A percentile compares a stretch with the other conserved stretches of the same genome.
phyloP scores from a whole-genome alignment of 1,284 basidiomycete species.

The Cystobasidiaceae sp. region DNA sequence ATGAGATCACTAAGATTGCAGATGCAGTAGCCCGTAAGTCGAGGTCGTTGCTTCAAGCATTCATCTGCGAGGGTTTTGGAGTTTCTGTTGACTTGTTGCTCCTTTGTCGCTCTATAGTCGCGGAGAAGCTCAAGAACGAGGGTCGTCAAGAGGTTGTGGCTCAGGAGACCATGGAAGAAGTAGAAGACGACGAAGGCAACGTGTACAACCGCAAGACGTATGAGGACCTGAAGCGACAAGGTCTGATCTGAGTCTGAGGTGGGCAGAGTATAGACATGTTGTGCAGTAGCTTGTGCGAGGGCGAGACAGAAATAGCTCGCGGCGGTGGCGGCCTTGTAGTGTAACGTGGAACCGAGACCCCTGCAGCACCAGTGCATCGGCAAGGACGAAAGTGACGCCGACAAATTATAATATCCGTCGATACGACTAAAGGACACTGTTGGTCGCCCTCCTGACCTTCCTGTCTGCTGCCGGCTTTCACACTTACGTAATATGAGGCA shows the following conservation, averaged over 20 bases:
- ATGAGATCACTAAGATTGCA: slow-evolving; percentile 94
- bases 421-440: too few species aligned
- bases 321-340: too few species aligned
- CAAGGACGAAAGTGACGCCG: too few species aligned
- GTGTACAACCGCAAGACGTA: slow-evolving; percentile 64
- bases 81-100: neutral
- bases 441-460: too few species aligned
- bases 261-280: too few species aligned
- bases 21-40: slow-evolving; percentile 84
- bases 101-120: slow-evolving; percentile 56
- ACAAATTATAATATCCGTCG: too few species aligned
- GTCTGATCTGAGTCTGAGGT: slow-evolving; percentile 60
- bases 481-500: too few species aligned
- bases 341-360: too few species aligned
- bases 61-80: slow-evolving; percentile 11
- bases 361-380: too few species aligned
- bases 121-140: slow-evolving; percentile 91
- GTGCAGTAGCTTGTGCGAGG: too few species aligned
- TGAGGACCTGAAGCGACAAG: slow-evolving; percentile 86
- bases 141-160: slow-evolving; percentile 83
- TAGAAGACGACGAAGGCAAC: slow-evolving; percentile 94
- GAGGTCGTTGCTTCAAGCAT: neutral
- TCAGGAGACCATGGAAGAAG: slow-evolving; percentile 89
- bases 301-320: too few species aligned
- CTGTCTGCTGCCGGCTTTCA: too few species aligned